Evolutionary conservation across 2,329 filamentous ascomycete genomes (phyloP).

Genomic region (Cladosporium sp.): DNA sequence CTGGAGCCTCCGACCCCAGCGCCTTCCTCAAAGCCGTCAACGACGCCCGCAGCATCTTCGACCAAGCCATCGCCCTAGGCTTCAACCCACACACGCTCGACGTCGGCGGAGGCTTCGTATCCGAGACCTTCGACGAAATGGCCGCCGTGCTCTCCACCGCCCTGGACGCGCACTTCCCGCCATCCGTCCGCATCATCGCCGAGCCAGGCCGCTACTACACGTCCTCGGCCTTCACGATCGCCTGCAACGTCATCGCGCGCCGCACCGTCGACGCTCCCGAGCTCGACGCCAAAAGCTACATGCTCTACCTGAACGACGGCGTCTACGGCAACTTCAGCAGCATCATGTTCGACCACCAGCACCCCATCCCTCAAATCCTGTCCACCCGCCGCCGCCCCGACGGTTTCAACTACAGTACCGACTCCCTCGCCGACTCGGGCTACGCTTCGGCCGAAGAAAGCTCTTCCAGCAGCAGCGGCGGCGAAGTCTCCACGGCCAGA

Average conservation of each 20-base stretch:
- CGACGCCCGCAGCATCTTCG: conserved; percentile 84
- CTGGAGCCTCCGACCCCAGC: conserved; percentile 86
- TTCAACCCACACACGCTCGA: conserved; percentile 83
- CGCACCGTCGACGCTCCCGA: conserved; percentile 73
- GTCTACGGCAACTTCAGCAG: conserved; percentile 98
- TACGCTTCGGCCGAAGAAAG: conserved; percentile 38
- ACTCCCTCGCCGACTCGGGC: conserved; percentile 29
- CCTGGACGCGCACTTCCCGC: conserved; percentile 82
- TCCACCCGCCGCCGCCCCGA: conserved; percentile 23
- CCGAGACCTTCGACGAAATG: conserved; percentile 89
- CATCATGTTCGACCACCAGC: conserved; percentile 99
- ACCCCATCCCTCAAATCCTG: conserved; percentile 78
- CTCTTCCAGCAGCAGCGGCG: conserved; percentile 35
- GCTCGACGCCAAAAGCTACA: conserved; percentile 66
- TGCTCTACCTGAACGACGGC: conserved; percentile 96
- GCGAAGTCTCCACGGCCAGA: conserved; percentile 19
- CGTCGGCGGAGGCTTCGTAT: conserved; percentile 87
- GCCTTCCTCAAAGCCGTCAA: conserved; percentile 87
- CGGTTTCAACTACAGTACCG: conserved; percentile 29
- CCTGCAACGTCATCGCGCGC: conserved; percentile 92
- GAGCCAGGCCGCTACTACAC: conserved; percentile 98
- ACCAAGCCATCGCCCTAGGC: conserved; percentile 71
- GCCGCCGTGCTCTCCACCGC: conserved; percentile 72
- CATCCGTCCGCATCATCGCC: conserved; percentile 79
- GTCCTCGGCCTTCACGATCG: conserved; percentile 85